Percentiles rank a stretch among this genome's conserved stretches.
phyloP scores from a whole-genome alignment of 176 grass and related monocot genomes.

The Lolium perenne region DNA sequence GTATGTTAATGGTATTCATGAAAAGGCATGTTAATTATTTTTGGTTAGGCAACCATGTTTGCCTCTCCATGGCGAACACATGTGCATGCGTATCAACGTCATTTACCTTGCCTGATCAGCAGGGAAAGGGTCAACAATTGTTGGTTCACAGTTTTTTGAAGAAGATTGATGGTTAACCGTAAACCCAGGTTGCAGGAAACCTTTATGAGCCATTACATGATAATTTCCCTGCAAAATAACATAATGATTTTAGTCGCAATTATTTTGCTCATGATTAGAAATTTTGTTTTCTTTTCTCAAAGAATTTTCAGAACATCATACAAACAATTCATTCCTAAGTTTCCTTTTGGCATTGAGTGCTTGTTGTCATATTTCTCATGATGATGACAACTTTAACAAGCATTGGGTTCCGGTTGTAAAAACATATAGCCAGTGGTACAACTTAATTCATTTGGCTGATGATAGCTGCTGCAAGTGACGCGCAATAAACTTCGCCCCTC shows the following conservation, averaged over 20 bases:
- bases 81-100: slow-evolving; percentile 26
- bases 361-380: slow-evolving; percentile 20
- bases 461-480: slow-evolving; percentile 43
- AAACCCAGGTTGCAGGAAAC: slow-evolving; percentile 31
- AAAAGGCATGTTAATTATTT: background rate
- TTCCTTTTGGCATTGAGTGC: slow-evolving; percentile 23
- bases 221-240: background rate
- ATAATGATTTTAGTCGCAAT: background rate
- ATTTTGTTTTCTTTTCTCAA: background rate
- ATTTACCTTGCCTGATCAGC: slow-evolving; percentile 34
- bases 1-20: too few relatives aligned
- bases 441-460: background rate
- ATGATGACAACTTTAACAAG: slow-evolving; percentile 30
- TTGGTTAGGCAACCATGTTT: slow-evolving; percentile 19
- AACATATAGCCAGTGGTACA: background rate
- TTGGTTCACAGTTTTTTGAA: background rate
- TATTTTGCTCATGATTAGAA: background rate
- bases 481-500: slow-evolving; percentile 33
- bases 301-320: background rate
- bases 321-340: background rate
- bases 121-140: slow-evolving; percentile 32
- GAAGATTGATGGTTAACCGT: too few relatives aligned
- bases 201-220: slow-evolving; percentile 28
- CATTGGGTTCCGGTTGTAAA: slow-evolving; percentile 39
- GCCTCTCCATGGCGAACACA: background rate